These are phyloP conservation scores for Carex parvula DNA, from an alignment of 176 grass and related monocot species.

Conservation along the genomic window DNA sequence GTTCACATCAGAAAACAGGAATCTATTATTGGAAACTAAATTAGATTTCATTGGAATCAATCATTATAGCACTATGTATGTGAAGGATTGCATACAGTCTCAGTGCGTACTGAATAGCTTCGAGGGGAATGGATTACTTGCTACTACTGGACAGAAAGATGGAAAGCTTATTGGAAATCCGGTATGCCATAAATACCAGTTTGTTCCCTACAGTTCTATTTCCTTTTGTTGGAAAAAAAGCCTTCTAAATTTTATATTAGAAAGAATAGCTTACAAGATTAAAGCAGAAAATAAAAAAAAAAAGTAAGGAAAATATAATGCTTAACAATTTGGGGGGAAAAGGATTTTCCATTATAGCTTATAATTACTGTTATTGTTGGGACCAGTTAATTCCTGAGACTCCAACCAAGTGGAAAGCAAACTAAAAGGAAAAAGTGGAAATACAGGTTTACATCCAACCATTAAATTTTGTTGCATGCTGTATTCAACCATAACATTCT, in stretches of 20 bases:
- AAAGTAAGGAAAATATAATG: not conserved
- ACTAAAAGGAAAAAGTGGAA: not conserved
- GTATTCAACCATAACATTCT: not conserved
- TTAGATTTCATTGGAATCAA: slow-evolving; percentile 63
- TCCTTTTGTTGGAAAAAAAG: not conserved
- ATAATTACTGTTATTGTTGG: not conserved
- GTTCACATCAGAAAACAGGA: slow-evolving; percentile 45
- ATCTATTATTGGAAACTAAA: slow-evolving; percentile 38
- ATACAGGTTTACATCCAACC: not conserved
- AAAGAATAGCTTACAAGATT: not conserved
- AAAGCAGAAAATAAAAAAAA: not conserved
- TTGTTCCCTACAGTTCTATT: not conserved
- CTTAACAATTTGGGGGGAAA: not conserved
- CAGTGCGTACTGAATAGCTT: slow-evolving; percentile 32
- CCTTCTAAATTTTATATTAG: not conserved
- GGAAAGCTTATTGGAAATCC: slow-evolving; percentile 52
- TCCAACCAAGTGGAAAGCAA: not conserved
- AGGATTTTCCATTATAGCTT: not conserved
- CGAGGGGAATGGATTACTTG: slow-evolving; percentile 37
- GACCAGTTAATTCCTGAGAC: not conserved
- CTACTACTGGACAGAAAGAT: slow-evolving; percentile 35
- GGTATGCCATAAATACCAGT: slow-evolving; percentile 32
- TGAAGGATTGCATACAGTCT: slow-evolving; percentile 48
- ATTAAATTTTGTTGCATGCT: not conserved
- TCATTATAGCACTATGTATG: slow-evolving; percentile 48